Evolutionary conservation across 495 filamentous ascomycete species (phyloP), one percentile per base, ranked within the genome.

Genomic region (Delitschia confertaspora): DNA sequence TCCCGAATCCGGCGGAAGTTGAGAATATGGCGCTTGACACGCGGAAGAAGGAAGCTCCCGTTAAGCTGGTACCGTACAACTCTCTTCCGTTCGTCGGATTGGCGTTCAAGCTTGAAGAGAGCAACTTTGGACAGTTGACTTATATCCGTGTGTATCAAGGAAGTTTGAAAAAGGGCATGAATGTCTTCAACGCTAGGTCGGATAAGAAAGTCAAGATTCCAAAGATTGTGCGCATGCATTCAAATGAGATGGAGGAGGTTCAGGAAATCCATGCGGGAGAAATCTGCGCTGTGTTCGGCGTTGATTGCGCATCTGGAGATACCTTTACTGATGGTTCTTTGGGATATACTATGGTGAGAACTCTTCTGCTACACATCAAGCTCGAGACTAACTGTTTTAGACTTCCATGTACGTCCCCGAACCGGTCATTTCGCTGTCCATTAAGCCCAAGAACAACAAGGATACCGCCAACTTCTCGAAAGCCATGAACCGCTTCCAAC

Each of bases 61-160:
- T 93, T 26, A 81, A 85, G 62, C 77, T 99, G 21, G 74, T 95
- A 10, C 83, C 93, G 3, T 96, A 95, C 66, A 88, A 87, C 64
- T 82, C 84, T 4, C 70, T 89, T 5, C 93, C 93, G 1, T 93
- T 99, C 47, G 88, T 96, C 27, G 93, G 93, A 29, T 69, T 99
- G 40, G 93, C 93, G 16, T 99, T 99, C 74, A 99, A 99, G 69
- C 78, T 99, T 24, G 93, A 96, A 73, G 93, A 99, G 65, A 93
- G 86, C 69, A 95, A 93, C 59, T 99, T 93, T 59, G 93, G 93
- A 30, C 93, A 99, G 65, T 72, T 99, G 56, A 99, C 93, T 36
- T 99, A 96, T 64, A 89, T 99, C 45, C 86, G 93, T 52, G 93
- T 99, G 19, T 99, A 99, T 70, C 93, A 99, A 65, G 93, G 93